These are phyloP conservation scores for Pseudozyma sp. DNA, from an alignment of 1,284 basidiomycete genomes.

Conservation along the genomic window DNA sequence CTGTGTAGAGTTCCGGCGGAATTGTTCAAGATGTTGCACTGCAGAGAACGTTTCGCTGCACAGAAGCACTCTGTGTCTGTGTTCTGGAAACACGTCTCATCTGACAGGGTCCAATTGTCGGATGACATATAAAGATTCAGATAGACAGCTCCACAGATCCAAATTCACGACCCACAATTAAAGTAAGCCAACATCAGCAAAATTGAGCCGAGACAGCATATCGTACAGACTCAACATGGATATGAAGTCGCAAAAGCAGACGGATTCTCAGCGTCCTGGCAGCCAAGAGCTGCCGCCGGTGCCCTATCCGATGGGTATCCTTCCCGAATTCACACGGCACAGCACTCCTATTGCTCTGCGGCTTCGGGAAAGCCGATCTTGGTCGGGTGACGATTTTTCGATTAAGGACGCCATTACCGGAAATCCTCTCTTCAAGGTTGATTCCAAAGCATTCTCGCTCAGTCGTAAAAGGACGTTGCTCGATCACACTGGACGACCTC, in stretches of 20 bases:
- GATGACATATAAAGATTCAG: too few species aligned
- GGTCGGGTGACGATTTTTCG: constrained; percentile 42
- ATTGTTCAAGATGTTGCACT: too few species aligned
- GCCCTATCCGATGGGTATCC: constrained; percentile 38
- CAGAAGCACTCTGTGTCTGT: too few species aligned
- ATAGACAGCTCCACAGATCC: too few species aligned
- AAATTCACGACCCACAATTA: too few species aligned
- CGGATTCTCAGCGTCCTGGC: background rate
- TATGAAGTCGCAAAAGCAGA: background rate
- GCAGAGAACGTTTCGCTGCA: too few species aligned
- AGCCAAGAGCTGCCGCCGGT: constrained; percentile 12
- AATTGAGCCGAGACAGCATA: too few species aligned
- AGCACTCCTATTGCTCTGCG: constrained; percentile 35
- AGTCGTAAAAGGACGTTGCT: constrained; percentile 19
- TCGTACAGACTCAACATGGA: background rate
- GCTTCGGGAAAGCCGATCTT: constrained; percentile 31
- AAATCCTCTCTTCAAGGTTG: constrained; percentile 30
- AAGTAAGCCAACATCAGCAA: too few species aligned
- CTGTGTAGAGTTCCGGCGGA: too few species aligned
- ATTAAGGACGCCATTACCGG: constrained; percentile 47
- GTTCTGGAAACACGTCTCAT: too few species aligned
- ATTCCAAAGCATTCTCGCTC: constrained; percentile 37
- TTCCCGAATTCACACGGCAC: constrained; percentile 36
- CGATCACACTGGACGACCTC: constrained; percentile 11
- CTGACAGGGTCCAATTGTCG: too few species aligned